phyloP scores from a whole-genome alignment of 2,329 filamentous ascomycete genomes.

The Podosphaera fusca region DNA sequence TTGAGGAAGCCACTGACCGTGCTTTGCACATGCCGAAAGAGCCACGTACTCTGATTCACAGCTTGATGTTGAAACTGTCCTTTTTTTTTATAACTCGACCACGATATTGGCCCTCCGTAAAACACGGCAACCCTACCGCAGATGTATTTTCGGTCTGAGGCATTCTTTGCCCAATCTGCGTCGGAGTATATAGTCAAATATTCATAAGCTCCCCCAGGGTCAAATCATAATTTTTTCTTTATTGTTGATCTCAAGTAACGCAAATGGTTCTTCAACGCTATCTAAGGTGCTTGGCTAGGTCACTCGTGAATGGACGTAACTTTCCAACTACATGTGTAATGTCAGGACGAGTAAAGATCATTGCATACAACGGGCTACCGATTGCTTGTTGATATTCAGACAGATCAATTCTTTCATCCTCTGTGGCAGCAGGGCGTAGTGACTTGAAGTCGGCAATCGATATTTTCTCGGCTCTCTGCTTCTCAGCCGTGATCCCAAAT shows the following conservation, averaged over 20 bases:
- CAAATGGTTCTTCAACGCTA: background rate
- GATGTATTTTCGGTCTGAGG: background rate
- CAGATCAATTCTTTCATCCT: background rate
- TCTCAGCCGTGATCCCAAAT: too few species aligned
- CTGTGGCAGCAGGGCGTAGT: background rate
- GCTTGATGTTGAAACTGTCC: background rate
- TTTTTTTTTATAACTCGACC: conserved; percentile 1
- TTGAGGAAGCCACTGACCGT: background rate
- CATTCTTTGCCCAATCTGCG: too few species aligned
- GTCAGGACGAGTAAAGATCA: background rate
- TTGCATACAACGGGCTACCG: background rate
- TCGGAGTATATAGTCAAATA: too few species aligned
- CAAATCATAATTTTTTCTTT: background rate
- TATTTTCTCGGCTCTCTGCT: background rate
- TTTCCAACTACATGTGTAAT: background rate
- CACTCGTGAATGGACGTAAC: background rate
- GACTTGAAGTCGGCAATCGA: background rate
- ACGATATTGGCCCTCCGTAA: background rate
- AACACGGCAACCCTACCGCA: background rate
- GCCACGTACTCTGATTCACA: conserved; percentile 1
- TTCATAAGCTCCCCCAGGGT: background rate
- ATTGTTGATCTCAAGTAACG: background rate
- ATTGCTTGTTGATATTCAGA: background rate
- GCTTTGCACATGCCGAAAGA: background rate
- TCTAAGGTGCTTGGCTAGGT: background rate